Evolutionary conservation across 2,329 filamentous ascomycete genomes (phyloP), one percentile per base, ranked within the genome.

Genomic region (Stagonosporopsis vannaccii): DNA sequence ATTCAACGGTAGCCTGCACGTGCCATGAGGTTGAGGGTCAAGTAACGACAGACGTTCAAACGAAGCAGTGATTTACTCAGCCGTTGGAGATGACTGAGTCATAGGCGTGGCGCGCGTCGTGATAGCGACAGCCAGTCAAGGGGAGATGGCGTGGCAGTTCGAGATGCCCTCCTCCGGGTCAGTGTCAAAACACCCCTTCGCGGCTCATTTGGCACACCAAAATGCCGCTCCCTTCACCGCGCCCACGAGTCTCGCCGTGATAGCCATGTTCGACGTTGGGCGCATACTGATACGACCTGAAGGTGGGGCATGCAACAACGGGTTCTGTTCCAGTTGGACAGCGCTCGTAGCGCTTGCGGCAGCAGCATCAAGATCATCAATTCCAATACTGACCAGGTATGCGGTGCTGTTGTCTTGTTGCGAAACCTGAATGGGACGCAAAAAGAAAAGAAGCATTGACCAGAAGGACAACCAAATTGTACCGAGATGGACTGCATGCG

Each of bases 231-330:
- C 26, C 36, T 41, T 42, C 44, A 44, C 13, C 30, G 13, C 23
- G 23, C 30, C 48, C 35, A 52, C 12, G 30, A 46, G 28, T 23
- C 51, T 53, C 28, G 43, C 43, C 22, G 35, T 20, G 46, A 35
- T 42, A 20, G 43, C 33, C 9, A 35, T 22, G 36, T 40, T 11
- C 7, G 26, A 41, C 25, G 6, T 11, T 26, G 26, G 26, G 36
- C 22, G 30, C 42, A 47, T 47, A 17, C 22, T n/a, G 20, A 30
- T n/a, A 37, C 37, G 44, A 39, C 35, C 6, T 19, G 9, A 28
- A 25, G 45, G 43, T 33, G n/a, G 35, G 45, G 40, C 41, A 33
- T 4, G 37, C 32, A 35, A 26, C 33, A n/a, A 20, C 8, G 35
- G 41, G 25, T 12, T 35, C 5, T 6, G 42, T 43, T 32, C 17